Conservation (phyloP, 495 filamentous ascomycete genomes). For the Penicillium paxilli region DNA sequence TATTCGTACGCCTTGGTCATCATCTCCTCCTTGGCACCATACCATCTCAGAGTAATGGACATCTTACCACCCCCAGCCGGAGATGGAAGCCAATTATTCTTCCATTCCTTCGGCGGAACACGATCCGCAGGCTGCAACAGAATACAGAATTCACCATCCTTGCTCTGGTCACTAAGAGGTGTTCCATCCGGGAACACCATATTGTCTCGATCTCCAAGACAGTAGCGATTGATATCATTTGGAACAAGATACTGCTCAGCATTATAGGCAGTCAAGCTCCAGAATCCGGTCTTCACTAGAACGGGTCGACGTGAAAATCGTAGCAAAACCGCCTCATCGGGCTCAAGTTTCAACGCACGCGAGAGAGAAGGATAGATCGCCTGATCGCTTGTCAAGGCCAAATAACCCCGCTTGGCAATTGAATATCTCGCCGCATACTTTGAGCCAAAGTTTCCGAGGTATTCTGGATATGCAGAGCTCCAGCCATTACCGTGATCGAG, state of each 20-base stretch:
- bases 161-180: background rate
- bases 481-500: background rate
- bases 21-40: background rate
- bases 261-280: background rate
- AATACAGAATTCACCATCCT: background rate
- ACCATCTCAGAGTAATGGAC: background rate
- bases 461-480: background rate
- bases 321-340: background rate
- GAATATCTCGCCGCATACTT: background rate
- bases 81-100: background rate
- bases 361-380: background rate
- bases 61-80: background rate
- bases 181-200: background rate
- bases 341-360: background rate
- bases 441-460: background rate
- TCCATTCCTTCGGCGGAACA: background rate
- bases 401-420: background rate
- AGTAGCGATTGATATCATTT: background rate
- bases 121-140: background rate
- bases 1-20: background rate
- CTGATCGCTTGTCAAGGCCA: background rate
- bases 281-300: background rate
- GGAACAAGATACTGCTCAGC: background rate
- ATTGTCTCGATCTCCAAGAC: background rate
- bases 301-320: background rate